Conservation (phyloP, 139 green algal genomes). For the Penium margaritaceum region DNA sequence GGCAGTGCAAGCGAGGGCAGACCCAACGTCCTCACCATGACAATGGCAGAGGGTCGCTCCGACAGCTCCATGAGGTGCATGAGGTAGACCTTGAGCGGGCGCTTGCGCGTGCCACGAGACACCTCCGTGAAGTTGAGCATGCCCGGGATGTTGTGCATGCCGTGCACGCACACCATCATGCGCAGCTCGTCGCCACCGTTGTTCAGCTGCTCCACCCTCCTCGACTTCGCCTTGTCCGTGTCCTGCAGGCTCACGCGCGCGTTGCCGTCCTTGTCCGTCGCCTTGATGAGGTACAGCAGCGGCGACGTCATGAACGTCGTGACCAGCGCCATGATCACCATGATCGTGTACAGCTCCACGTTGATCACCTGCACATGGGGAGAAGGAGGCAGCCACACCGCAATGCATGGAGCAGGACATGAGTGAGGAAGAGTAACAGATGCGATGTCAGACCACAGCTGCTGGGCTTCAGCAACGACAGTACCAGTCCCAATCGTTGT, state of each 20-base stretch:
- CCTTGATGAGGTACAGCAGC: too few relatives aligned
- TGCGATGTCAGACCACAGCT: too few relatives aligned
- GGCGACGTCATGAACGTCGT: slow-evolving; percentile 47
- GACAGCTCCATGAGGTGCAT: slow-evolving; percentile 39
- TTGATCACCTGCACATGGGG: slow-evolving; percentile 24
- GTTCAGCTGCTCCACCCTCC: slow-evolving; percentile 26
- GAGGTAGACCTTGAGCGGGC: slow-evolving; percentile 24
- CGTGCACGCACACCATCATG: slow-evolving; percentile 40
- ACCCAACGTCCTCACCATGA: too few relatives aligned
- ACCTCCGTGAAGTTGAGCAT: slow-evolving; percentile 37
- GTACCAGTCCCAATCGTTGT: too few relatives aligned
- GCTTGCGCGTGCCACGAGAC: slow-evolving; percentile 19
- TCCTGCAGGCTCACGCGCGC: slow-evolving; percentile 31
- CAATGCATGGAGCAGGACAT: too few relatives aligned
- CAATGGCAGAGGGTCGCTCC: slow-evolving; percentile 39
- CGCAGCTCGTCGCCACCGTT: slow-evolving; percentile 21
- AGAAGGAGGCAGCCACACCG: too few relatives aligned
- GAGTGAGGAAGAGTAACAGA: too few relatives aligned
- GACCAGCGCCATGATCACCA: slow-evolving; percentile 48
- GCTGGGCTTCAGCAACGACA: too few relatives aligned
- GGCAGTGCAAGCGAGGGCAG: too few relatives aligned
- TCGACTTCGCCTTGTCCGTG: too few relatives aligned
- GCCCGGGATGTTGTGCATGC: slow-evolving; percentile 42
- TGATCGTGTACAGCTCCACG: slow-evolving; percentile 41
- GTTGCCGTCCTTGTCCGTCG: too few relatives aligned